These are phyloP conservation scores for Cladosporium velox DNA, from an alignment of 2,329 filamentous ascomycete species.

Conservation along the genomic window DNA sequence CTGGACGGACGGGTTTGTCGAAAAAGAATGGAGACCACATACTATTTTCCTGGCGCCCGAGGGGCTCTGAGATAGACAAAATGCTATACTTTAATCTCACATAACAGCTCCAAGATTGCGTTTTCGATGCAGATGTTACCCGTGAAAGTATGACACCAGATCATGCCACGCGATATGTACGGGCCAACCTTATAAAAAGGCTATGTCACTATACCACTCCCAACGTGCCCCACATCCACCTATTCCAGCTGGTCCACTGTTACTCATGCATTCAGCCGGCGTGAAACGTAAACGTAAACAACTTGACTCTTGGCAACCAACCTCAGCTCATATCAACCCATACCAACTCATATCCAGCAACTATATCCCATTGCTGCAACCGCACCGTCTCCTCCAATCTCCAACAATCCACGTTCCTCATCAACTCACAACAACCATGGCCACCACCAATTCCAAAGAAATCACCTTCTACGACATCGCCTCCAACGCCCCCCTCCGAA, in stretches of 20 bases:
- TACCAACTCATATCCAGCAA: background rate
- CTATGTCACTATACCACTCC: background rate
- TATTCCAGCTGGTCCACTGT: background rate
- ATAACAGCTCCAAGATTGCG: background rate
- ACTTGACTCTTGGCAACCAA: background rate
- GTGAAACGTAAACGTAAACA: background rate
- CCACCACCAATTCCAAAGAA: background rate
- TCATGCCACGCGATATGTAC: background rate
- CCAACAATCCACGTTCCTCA: too few species aligned
- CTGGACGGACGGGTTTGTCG: background rate
- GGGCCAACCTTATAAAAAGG: background rate
- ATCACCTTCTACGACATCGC: constrained; percentile 54
- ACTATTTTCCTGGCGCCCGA: background rate
- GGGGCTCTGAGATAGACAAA: constrained; percentile 1
- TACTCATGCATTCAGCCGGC: background rate
- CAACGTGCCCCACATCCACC: background rate
- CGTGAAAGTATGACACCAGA: background rate
- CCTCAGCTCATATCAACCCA: background rate
- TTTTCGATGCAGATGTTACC: background rate
- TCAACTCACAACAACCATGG: background rate
- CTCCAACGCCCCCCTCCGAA: constrained; percentile 41
- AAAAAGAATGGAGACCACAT: background rate
- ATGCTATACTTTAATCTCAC: constrained; percentile 8
- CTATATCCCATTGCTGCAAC: background rate
- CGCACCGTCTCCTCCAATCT: background rate